Base-by-base conservation (phyloP, 805 yeast species). In the Isabelozyma rhagii region DNA sequence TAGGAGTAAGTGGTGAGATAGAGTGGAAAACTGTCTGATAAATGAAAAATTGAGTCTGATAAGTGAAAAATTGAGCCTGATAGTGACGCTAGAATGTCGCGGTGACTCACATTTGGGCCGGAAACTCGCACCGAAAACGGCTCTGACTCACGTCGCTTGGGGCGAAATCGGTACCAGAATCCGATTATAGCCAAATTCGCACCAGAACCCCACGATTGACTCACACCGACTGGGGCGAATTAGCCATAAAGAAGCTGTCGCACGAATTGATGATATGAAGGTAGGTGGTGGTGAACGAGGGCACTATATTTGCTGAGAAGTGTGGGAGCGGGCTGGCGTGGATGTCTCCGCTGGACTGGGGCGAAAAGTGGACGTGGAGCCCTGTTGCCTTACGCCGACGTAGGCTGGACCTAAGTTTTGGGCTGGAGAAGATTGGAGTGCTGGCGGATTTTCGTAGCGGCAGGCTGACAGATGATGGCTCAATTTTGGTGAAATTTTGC, bases 61-160 rank as follows among this genome's bases (percentile, higher is more conserved):
- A 31, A 13, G n/a, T 31, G 36, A 31, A 31, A 31, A 31, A 31
- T 21, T 21, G 25, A 21, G 25, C 25, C 25, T 21, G 25, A 21
- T 21, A 21, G 25, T 21, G 6, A 21, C 25, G 6, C 25, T 21
- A 21, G 25, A 21, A 21, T 5, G 25, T 21, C 25, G 38, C 41
- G 28, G 21, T 43, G 28, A 41, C 47, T n/a, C 13, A 41, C 29
- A 9, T 43, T 44, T 17, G 53, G 44, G 25, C 25, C 25, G 25
- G 25, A 21, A 21, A 21, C 25, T 21, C 25, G 25, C 25, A 21
- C 25, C 25, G 25, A 21, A 1, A 21, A 21, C 25, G 25, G 25
- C 6, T 6, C 25, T 21, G 25, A 21, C 25, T 21, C 25, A 21
- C 25, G 6, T 21, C 25, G 25, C 41, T 36, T 15, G 47, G 18